Evolutionary conservation across 108 stramenopile species (phyloP), one percentile per base, ranked within the genome.

Genomic region (Stephanodiscus triporus): DNA sequence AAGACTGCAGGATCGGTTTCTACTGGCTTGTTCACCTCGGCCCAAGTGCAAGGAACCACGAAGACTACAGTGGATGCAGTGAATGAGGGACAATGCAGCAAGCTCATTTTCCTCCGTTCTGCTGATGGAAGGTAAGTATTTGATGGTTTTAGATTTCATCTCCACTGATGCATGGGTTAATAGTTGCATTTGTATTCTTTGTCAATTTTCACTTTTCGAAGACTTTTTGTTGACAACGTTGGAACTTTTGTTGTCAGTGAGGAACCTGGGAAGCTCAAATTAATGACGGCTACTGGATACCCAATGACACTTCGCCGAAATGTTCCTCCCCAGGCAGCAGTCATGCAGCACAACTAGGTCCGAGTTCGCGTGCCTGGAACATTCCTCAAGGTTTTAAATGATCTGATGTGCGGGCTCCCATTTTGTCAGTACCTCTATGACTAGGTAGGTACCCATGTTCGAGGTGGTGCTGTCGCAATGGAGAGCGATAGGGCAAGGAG

Each of bases 221-320:
- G 57, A 58, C 24, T 58, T 20, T 58, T 58, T 13, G 5, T 58
- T 13, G 57, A 58, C 30, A 58, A 58, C 22, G 30, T 58, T 26
- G 57, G 57, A 14, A 22, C 57, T 20, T 6, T 29, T 58, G 9
- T 58, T 58, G 57, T 58, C 22, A 58, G 22, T 14, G 57, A 58
- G 57, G 57, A 58, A 4, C 57, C 57, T 26, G 57, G 57, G 16
- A 58, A 58, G 30, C 26, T 58, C 57, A 58, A 58, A 29, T 22
- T 58, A 11, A 24, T 11, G 22, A 22, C 57, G 2, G 57, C 57
- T 20, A 6, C 3, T 29, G 57, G 57, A 17, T 58, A 13, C 9
- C 13, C 57, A 17, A 58, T 58, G 57, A 58, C 57, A 24, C 57
- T 58, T 23, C 57, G 57, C 19, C 57, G 57, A 16, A 58, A 58